Conservation (phyloP, 257 asterid genomes). For the Sherardia arvensis region DNA sequence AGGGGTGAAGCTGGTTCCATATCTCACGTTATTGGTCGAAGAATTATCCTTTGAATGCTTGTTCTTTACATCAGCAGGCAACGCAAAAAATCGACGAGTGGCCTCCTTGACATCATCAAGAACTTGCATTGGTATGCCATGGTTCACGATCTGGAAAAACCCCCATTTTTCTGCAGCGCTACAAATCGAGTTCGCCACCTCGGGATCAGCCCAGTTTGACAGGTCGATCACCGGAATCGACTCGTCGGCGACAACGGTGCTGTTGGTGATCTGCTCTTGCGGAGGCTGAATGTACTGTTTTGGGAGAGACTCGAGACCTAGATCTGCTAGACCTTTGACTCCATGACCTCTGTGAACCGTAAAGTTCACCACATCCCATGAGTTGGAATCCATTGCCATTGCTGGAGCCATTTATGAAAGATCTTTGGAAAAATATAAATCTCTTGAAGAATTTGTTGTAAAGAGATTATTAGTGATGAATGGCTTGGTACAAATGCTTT, state of each 20-base stretch:
- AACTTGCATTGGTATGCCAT: slow-evolving; percentile 16
- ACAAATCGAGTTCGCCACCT: slow-evolving; percentile 8
- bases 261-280: slow-evolving; percentile 11
- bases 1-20: slow-evolving; percentile 27
- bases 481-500: background rate
- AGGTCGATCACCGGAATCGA: slow-evolving; percentile 25
- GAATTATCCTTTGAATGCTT: slow-evolving; percentile 19
- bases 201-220: slow-evolving; percentile 16
- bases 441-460: too few species aligned
- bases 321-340: slow-evolving; percentile 25
- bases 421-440: too few species aligned
- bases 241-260: slow-evolving; percentile 7
- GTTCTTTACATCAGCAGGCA: slow-evolving; percentile 18
- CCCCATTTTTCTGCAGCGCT: slow-evolving; percentile 24
- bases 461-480: background rate
- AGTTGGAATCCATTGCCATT: background rate
- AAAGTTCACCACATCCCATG: slow-evolving; percentile 12
- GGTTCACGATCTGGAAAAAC: slow-evolving; percentile 26
- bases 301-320: slow-evolving; percentile 17
- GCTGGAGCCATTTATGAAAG: too few species aligned
- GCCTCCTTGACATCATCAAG: slow-evolving; percentile 22
- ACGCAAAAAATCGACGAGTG: slow-evolving; percentile 17
- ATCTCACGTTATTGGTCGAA: slow-evolving; percentile 14
- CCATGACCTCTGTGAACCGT: slow-evolving; percentile 22
- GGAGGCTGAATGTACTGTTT: slow-evolving; percentile 24